Evolutionary conservation across 2,329 filamentous ascomycete genomes (phyloP).

Genomic region (Chaetomium sp.): DNA sequence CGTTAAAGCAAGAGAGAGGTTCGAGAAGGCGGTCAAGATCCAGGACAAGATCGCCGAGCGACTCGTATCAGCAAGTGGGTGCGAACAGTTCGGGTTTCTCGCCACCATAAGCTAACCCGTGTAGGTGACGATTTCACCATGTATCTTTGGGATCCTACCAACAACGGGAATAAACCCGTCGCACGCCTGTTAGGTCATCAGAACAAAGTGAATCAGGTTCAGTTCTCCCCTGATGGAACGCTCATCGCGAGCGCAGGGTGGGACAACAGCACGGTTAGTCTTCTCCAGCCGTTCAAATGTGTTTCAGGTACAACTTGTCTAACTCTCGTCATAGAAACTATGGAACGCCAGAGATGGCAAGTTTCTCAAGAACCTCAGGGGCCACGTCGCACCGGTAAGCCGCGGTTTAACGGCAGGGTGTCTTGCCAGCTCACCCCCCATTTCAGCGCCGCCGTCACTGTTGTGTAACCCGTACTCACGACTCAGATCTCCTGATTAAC

Average conservation of each 20-base stretch:
- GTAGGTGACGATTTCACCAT: constrained; percentile 80
- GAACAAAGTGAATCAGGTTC: constrained; percentile 93
- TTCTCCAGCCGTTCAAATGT: background rate
- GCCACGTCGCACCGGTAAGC: constrained; percentile 39
- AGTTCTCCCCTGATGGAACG: constrained; percentile 83
- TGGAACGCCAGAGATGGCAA: constrained; percentile 49
- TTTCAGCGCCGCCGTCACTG: background rate
- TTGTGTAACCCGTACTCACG: background rate
- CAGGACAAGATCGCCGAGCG: constrained; percentile 74
- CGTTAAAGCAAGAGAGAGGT: constrained; percentile 70
- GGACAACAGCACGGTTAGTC: constrained; percentile 57
- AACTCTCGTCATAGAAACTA: constrained; percentile 13
- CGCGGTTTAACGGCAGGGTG: background rate
- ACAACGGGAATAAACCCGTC: constrained; percentile 69
- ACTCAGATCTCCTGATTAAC: too few species aligned
- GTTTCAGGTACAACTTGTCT: background rate
- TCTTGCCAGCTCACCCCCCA: background rate
- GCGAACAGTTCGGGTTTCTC: background rate
- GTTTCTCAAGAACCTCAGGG: constrained; percentile 81
- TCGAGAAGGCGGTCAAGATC: constrained; percentile 75
- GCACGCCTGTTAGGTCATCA: constrained; percentile 89
- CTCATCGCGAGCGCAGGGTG: constrained; percentile 84
- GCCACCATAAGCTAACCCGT: background rate
- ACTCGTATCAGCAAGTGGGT: constrained; percentile 69
- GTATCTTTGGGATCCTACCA: constrained; percentile 84